Base-by-base conservation (phyloP, 352 stramenopile genomes). In the Phytophthora ohioensis region DNA sequence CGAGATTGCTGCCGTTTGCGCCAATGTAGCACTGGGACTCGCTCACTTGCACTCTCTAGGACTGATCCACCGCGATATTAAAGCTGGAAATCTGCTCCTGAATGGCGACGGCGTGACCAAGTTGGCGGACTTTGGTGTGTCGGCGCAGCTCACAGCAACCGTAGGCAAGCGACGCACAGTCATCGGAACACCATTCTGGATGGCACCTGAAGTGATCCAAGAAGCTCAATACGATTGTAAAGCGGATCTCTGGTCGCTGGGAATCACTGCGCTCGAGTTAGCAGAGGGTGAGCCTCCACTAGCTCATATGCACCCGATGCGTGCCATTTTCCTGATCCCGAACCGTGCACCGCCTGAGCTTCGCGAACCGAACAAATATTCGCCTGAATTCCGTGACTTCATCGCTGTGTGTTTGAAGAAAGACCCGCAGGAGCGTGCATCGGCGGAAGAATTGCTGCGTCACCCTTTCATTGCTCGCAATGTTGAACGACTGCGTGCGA, bases 161-260 rank as follows among this genome's bases (percentile, higher is more conserved):
- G 90, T 97, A 64, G 92, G 87, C 55, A 97, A 97, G 71, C 89
- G 91, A n/a, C 87, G 93, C 46, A 97, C 91, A 8, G 90, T 97
- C 34, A 92, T 96, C 42, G 92, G 92, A 30, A 97, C 92, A 15
- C 92, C 92, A 5, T 98, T 96, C 72, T 97, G 91, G 90, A 97
- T 98, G 92, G 91, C 92, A 21, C 91, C 91, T 5, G 91, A 98
- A 63, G 92, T 98, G 38, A 97, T 98, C 48, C 84, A 93, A 66
- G 80, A 97, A 79, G 84, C 91, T 17, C 74, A 89, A 54, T 95
- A 96, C 67, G 87, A 97, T 63, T 76, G 81, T 51, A 96, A 95
- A 60, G 87, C 85, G 12, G 87, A 95, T 41, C 83, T 95, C 54
- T 95, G 86, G 86, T 93, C 85, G 38, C 73, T 95, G 36, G 88